These are phyloP conservation scores for Penicillium goetzii DNA, from an alignment of 495 filamentous ascomycete genomes.

Conservation along the genomic window DNA sequence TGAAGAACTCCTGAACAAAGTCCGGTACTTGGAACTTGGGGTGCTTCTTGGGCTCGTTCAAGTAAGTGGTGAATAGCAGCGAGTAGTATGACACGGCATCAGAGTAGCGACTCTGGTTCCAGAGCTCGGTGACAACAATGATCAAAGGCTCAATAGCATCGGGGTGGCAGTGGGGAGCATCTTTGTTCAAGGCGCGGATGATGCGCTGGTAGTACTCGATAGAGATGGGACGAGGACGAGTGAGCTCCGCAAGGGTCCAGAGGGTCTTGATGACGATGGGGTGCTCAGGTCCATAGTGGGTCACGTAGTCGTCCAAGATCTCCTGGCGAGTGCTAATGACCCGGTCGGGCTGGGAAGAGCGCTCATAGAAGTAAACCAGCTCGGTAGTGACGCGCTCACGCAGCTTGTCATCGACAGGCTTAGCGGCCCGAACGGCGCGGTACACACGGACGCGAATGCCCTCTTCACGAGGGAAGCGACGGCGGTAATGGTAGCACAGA, in stretches of 20 bases:
- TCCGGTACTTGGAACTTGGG: slow-evolving; percentile 35
- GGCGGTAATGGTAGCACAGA: slow-evolving; percentile 43
- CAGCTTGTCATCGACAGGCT: slow-evolving; percentile 37
- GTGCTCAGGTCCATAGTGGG: slow-evolving; percentile 36
- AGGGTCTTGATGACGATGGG: slow-evolving; percentile 39
- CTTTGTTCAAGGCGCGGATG: slow-evolving; percentile 40
- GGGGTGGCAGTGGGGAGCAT: slow-evolving; percentile 33
- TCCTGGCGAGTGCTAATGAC: slow-evolving; percentile 38
- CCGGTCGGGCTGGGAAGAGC: slow-evolving; percentile 39
- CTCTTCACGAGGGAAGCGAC: slow-evolving; percentile 40
- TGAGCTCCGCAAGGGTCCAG: slow-evolving; percentile 42
- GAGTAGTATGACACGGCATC: slow-evolving; percentile 39
- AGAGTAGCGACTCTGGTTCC: slow-evolving; percentile 39
- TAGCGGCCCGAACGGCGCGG: slow-evolving; percentile 32
- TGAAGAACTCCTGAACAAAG: slow-evolving; percentile 39
- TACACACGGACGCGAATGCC: slow-evolving; percentile 42
- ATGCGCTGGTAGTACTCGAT: slow-evolving; percentile 47
- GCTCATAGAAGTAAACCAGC: slow-evolving; percentile 38
- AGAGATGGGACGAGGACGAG: slow-evolving; percentile 37
- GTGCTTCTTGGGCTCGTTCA: slow-evolving; percentile 36
- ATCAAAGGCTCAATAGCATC: slow-evolving; percentile 43
- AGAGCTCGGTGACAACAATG: slow-evolving; percentile 44
- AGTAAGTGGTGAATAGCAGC: slow-evolving; percentile 39
- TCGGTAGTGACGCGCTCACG: slow-evolving; percentile 32
- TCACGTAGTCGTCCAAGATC: slow-evolving; percentile 37